Conservation (phyloP, 129 eudicot genomes). For the Flaveria linearis region DNA sequence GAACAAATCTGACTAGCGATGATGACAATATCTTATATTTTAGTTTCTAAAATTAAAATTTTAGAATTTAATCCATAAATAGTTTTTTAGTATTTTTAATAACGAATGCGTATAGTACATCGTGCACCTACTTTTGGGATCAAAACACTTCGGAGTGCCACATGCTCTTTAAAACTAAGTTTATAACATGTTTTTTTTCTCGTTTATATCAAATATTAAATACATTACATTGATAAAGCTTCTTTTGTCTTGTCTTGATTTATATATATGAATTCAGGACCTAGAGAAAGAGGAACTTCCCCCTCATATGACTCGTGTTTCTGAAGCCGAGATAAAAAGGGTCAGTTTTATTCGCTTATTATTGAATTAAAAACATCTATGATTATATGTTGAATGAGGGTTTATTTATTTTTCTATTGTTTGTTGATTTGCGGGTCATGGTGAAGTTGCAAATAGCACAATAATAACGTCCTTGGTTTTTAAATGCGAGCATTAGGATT, state of each 20-base stretch:
- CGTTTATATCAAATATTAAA: not conserved
- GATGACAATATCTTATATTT: too few species aligned
- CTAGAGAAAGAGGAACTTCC: slow-evolving; percentile 38
- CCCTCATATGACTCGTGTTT: slow-evolving; percentile 40
- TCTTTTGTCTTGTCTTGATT: not conserved
- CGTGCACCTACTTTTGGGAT: too few species aligned
- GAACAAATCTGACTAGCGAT: too few species aligned
- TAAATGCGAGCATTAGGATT: too few species aligned
- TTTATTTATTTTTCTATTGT: not conserved
- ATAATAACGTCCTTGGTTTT: not conserved
- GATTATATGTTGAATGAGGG: not conserved
- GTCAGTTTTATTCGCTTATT: slow-evolving; percentile 16
- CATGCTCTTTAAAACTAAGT: not conserved
- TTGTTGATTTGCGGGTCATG: not conserved
- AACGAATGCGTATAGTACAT: too few species aligned
- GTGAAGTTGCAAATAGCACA: not conserved
- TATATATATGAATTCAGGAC: slow-evolving; percentile 21
- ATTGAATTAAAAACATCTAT: not conserved
- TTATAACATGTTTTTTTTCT: not conserved
- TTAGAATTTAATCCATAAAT: too few species aligned
- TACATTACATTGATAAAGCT: not conserved
- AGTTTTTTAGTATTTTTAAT: too few species aligned
- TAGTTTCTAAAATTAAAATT: too few species aligned
- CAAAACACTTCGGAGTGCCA: too few species aligned
- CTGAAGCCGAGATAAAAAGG: slow-evolving; percentile 42